Conservation (phyloP, 2,329 filamentous ascomycete genomes). For the Alternaria brassicae region DNA sequence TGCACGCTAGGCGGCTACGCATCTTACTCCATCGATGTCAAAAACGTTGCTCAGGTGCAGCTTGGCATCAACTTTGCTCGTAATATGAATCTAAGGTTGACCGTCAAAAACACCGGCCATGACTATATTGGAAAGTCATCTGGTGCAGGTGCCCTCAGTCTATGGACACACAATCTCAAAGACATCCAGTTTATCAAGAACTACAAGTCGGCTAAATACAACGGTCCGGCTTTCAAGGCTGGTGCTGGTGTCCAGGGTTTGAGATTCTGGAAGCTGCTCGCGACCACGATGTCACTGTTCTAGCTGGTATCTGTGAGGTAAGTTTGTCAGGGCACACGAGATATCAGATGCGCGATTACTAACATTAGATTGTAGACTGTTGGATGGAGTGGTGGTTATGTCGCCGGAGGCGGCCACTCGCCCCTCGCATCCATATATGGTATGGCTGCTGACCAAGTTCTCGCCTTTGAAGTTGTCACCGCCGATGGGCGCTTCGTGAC, state of each 20-base stretch:
- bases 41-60: constrained; percentile 26
- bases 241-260: constrained; percentile 34
- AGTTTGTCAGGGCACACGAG: constrained; percentile 27
- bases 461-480: constrained; percentile 35
- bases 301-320: constrained; percentile 18
- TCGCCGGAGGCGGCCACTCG: constrained; percentile 34
- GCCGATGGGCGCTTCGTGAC: constrained; percentile 32
- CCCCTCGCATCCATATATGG: constrained; percentile 25
- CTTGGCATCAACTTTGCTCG: constrained; percentile 28
- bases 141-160: constrained; percentile 32
- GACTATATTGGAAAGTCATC: constrained; percentile 32
- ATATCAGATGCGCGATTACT: not conserved
- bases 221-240: constrained; percentile 32
- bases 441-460: constrained; percentile 34
- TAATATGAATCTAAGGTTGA: constrained; percentile 27
- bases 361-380: constrained; percentile 34
- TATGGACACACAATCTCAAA: constrained; percentile 45
- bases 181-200: constrained; percentile 17
- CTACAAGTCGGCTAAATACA: constrained; percentile 21
- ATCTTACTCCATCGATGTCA: constrained; percentile 25
- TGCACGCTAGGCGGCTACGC: constrained; percentile 27
- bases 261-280: constrained; percentile 31
- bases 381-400: constrained; percentile 17
- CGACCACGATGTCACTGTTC: constrained; percentile 33
- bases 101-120: constrained; percentile 30